Evolutionary conservation across 345 rosid species (phyloP).

Genomic region (Diplotaxis tenuifolia): DNA sequence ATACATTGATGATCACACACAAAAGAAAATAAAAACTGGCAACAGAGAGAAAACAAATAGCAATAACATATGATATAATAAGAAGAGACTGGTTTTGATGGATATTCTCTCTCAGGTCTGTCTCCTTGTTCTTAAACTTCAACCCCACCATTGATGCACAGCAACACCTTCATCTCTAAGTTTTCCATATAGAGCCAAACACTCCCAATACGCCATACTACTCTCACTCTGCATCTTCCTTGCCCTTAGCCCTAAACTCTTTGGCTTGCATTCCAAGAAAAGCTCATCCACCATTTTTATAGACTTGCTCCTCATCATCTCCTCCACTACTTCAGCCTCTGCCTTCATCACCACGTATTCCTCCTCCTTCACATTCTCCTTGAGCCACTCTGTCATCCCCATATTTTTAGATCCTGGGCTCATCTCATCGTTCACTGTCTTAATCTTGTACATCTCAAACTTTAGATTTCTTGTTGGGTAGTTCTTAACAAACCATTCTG

Average conservation of each 20-base stretch:
- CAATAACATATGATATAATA: neutral
- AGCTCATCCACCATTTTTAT: conserved; percentile 71
- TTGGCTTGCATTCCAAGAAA: conserved; percentile 81
- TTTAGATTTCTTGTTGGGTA: conserved; percentile 67
- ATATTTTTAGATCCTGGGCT: conserved; percentile 18
- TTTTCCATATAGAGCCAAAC: conserved; percentile 75
- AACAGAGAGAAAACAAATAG: neutral
- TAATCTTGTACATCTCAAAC: conserved; percentile 71
- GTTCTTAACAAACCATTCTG: conserved; percentile 58
- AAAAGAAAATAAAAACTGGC: neutral
- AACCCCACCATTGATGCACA: conserved; percentile 89
- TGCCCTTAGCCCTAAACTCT: conserved; percentile 37
- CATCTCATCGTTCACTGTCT: conserved; percentile 37
- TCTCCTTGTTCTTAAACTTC: conserved; percentile 28
- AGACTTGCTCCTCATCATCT: conserved; percentile 59
- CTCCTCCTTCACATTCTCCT: conserved; percentile 57
- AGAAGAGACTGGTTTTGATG: conserved; percentile 9
- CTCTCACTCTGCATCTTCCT: conserved; percentile 35
- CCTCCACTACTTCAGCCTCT: conserved; percentile 72
- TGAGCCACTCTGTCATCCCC: conserved; percentile 69
- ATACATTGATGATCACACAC: conserved; percentile 10
- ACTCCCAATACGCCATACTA: conserved; percentile 74
- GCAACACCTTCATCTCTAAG: conserved; percentile 79
- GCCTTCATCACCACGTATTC: conserved; percentile 87
- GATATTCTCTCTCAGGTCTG: conserved; percentile 14